A percentile compares a stretch with the other conserved stretches of the same genome.
phyloP scores from a whole-genome alignment of 176 grass and related monocot species.

The Olyra latifolia region DNA sequence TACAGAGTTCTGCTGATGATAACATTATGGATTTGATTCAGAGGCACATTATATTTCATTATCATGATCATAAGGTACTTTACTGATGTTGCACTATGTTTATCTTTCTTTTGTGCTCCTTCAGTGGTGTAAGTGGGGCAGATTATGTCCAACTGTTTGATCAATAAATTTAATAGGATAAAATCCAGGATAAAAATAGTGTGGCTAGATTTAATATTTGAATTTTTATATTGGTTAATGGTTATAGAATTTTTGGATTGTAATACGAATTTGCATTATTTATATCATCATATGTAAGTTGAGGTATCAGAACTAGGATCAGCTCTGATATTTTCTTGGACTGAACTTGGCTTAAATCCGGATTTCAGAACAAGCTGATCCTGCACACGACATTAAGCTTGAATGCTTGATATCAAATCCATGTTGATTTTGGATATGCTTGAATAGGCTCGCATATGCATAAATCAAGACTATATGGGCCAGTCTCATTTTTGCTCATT shows the following conservation, averaged over 20 bases:
- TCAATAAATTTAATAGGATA: neutral
- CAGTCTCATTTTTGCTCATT: neutral
- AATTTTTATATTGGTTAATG: neutral
- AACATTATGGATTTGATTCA: conserved; percentile 79
- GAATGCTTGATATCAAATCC: neutral
- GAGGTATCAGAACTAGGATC: neutral
- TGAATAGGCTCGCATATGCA: neutral
- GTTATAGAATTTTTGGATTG: neutral
- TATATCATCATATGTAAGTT: neutral
- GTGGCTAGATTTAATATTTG: neutral
- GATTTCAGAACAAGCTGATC: neutral
- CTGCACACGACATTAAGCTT: neutral
- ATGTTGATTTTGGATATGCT: conserved; percentile 1
- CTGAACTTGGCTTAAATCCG: neutral
- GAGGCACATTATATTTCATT: conserved; percentile 69
- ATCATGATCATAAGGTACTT: conserved; percentile 80
- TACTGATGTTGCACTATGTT: neutral
- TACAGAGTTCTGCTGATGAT: conserved; percentile 66
- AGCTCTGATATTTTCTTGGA: neutral
- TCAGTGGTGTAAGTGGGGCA: neutral
- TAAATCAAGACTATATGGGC: neutral
- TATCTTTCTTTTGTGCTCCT: conserved; percentile 23
- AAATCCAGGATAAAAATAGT: neutral
- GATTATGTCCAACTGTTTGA: conserved; percentile 8
- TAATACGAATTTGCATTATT: neutral